Conservation (phyloP, 148 eudicot species). For the Dysphania ambrosioides region DNA sequence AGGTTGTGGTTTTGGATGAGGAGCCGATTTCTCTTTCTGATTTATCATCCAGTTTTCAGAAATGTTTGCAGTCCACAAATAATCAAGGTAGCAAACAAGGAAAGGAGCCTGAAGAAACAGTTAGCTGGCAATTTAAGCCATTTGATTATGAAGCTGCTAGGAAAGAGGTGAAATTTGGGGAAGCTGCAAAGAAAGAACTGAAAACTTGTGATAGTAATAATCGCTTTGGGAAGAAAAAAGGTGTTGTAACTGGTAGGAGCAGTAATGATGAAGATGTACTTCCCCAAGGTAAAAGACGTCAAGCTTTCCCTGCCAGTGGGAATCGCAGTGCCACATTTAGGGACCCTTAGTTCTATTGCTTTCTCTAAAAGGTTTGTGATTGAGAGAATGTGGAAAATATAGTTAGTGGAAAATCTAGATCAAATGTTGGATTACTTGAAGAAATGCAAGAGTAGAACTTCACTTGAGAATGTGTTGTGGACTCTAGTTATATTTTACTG, state of each 20-base stretch:
- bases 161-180: slow-evolving; percentile 50
- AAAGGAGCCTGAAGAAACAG: slow-evolving; percentile 24
- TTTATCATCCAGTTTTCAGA: slow-evolving; percentile 71
- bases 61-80: slow-evolving; percentile 49
- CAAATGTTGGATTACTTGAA: not conserved
- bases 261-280: slow-evolving; percentile 37
- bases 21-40: slow-evolving; percentile 61
- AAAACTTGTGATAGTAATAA: slow-evolving; percentile 23
- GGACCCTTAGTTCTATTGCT: slow-evolving; percentile 3
- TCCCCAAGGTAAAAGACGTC: slow-evolving; percentile 78
- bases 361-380: too few relatives aligned
- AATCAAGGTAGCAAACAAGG: slow-evolving; percentile 22
- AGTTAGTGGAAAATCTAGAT: not conserved
- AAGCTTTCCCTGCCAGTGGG: slow-evolving; percentile 90
- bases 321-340: slow-evolving; percentile 87
- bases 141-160: slow-evolving; percentile 78
- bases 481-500: too few relatives aligned
- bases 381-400: slow-evolving; percentile 9
- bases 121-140: slow-evolving; percentile 43
- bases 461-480: not conserved
- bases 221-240: slow-evolving; percentile 30
- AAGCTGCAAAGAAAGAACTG: slow-evolving; percentile 10
- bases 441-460: not conserved
- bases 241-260: slow-evolving; percentile 22
- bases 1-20: slow-evolving; percentile 28